phyloP scores from a whole-genome alignment of 768 basidiomycete genomes.

The Mycena rebaudengoi region DNA sequence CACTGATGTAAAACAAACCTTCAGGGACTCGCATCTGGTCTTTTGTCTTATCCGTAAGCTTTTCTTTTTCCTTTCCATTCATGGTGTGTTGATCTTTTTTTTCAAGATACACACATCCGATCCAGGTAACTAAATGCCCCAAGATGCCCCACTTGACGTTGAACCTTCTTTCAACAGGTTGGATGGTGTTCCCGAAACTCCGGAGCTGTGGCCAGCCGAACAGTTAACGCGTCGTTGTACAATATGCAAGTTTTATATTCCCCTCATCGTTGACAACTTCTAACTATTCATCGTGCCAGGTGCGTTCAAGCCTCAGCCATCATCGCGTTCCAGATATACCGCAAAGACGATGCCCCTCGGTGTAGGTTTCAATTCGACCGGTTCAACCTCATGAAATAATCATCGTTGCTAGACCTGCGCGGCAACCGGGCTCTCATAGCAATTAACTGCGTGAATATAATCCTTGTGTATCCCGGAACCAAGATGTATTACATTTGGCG shows the following conservation, averaged over 20 bases:
- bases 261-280: neutral
- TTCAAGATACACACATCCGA: constrained; percentile 56
- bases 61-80: constrained; percentile 14
- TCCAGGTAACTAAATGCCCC: constrained; percentile 43
- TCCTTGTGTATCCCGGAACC: constrained; percentile 61
- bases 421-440: constrained; percentile 66
- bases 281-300: constrained; percentile 33
- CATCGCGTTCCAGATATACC: constrained; percentile 66
- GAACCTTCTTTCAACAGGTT: constrained; percentile 36
- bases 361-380: too few species aligned
- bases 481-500: constrained; percentile 67
- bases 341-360: constrained; percentile 61
- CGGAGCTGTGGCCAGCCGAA: constrained; percentile 66
- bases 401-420: constrained; percentile 67
- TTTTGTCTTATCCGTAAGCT: constrained; percentile 54
- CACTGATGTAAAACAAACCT: neutral
- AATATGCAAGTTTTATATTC: constrained; percentile 52
- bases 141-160: too few species aligned
- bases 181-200: constrained; percentile 70
- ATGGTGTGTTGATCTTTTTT: constrained; percentile 18
- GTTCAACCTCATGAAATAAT: too few species aligned
- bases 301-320: constrained; percentile 54
- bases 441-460: constrained; percentile 58
- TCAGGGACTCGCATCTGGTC: constrained; percentile 52
- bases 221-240: constrained; percentile 66